Conservation (phyloP, 192 early-diverging fungal species). For the Mortierella claussenii region DNA sequence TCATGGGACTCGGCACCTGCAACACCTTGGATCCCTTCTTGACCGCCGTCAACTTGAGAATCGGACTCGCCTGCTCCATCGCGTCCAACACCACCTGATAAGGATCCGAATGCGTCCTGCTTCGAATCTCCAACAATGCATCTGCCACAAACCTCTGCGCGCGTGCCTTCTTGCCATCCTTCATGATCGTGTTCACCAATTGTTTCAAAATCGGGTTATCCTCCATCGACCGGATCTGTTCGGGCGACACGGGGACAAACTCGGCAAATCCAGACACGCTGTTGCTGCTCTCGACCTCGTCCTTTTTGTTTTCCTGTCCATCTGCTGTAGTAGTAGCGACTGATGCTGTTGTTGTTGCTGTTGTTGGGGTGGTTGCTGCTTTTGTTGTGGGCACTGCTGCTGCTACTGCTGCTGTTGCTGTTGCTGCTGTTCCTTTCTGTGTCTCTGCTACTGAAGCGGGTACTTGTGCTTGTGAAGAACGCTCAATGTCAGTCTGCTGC, state of each 20-base stretch:
- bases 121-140: constrained; percentile 75
- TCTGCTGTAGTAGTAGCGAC: background rate
- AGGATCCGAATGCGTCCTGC: constrained; percentile 72
- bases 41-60: constrained; percentile 75
- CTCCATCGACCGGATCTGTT: constrained; percentile 55
- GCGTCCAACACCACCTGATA: constrained; percentile 73
- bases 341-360: constrained; percentile 3
- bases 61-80: constrained; percentile 76
- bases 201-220: constrained; percentile 77
- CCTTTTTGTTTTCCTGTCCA: background rate
- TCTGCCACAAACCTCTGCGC: constrained; percentile 74
- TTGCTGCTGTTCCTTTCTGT: background rate
- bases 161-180: constrained; percentile 88
- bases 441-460: constrained; percentile 3
- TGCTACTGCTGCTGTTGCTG: background rate
- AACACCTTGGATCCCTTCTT: constrained; percentile 87
- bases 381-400: too few relatives aligned
- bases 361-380: background rate
- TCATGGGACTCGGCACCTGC: constrained; percentile 82
- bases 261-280: constrained; percentile 18
- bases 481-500: background rate
- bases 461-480: background rate
- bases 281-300: background rate
- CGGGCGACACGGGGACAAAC: constrained; percentile 28
- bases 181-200: constrained; percentile 92